A percentile compares a stretch with the other conserved stretches of the same genome.
Evolutionary conservation across 1,139 yeast genomes (phyloP).

Genomic region (Geotrichum europaeum): DNA sequence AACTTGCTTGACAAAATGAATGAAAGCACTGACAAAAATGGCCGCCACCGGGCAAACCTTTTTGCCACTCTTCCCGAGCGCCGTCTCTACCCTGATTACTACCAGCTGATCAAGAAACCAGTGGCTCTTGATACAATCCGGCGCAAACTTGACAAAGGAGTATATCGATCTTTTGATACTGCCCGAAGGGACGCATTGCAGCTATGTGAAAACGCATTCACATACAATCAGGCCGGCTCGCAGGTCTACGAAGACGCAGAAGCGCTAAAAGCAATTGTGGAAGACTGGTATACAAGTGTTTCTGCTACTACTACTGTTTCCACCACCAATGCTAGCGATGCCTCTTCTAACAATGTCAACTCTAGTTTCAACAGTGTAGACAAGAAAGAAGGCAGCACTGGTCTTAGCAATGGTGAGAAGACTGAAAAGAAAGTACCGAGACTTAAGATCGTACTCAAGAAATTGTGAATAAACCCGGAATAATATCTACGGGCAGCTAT

Average conservation of each 20-base stretch:
- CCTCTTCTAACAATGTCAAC: background rate
- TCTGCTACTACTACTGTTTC: background rate
- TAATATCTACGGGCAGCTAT: background rate
- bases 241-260: slow-evolving; percentile 73
- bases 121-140: slow-evolving; percentile 57
- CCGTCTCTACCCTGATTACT: slow-evolving; percentile 79
- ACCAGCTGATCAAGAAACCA: slow-evolving; percentile 69
- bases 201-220: slow-evolving; percentile 77
- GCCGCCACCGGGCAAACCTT: slow-evolving; percentile 43
- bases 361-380: background rate
- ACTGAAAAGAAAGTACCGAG: slow-evolving; percentile 1
- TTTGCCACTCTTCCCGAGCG: slow-evolving; percentile 67
- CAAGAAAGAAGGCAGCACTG: background rate
- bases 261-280: slow-evolving; percentile 41
- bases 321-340: background rate
- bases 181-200: slow-evolving; percentile 64
- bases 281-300: slow-evolving; percentile 14
- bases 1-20: slow-evolving; percentile 12
- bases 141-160: slow-evolving; percentile 41
- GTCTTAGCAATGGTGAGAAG: background rate
- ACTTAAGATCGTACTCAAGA: slow-evolving; percentile 2
- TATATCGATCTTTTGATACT: slow-evolving; percentile 53
- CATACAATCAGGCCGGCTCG: slow-evolving; percentile 86
- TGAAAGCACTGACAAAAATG: slow-evolving; percentile 25
- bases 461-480: background rate